Evolutionary conservation across 192 early-diverging fungal genomes (phyloP).

Genomic region (Spizellomyces sp.): DNA sequence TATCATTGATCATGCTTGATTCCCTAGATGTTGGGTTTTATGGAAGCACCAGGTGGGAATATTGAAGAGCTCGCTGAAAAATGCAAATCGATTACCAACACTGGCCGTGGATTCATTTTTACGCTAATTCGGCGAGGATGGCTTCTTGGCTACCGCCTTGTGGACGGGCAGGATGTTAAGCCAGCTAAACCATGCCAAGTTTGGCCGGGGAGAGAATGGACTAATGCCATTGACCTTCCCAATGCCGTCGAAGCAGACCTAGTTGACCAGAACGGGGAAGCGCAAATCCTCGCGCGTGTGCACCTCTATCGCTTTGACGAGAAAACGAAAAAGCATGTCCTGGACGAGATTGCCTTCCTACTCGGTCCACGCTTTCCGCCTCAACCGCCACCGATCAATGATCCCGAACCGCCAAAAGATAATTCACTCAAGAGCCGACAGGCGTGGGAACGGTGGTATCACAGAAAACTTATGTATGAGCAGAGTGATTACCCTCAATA

Average conservation of each 20-base stretch:
- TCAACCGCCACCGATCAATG: conserved; percentile 34
- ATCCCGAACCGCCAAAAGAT: conserved; percentile 45
- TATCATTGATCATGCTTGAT: not conserved
- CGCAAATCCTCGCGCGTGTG: conserved; percentile 35
- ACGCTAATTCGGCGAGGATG: conserved; percentile 53
- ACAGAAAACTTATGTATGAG: conserved; percentile 40
- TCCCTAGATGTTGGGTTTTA: conserved; percentile 49
- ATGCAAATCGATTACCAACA: conserved; percentile 37
- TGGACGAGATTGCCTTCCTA: conserved; percentile 48
- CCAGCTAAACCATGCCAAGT: conserved; percentile 31
- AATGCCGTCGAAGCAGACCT: conserved; percentile 39
- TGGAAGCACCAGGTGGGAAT: conserved; percentile 59
- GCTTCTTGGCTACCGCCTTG: conserved; percentile 43
- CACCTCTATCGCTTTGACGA: conserved; percentile 60
- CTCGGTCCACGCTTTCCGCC: conserved; percentile 48
- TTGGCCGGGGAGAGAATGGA: conserved; percentile 52
- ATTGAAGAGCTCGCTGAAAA: conserved; percentile 52
- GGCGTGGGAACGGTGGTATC: conserved; percentile 49
- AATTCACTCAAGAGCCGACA: conserved; percentile 47
- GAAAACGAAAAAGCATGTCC: conserved; percentile 35
- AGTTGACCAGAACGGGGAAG: conserved; percentile 23
- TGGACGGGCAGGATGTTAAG: conserved; percentile 12
- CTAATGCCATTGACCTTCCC: conserved; percentile 45
- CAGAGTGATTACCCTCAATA: conserved; percentile 53
- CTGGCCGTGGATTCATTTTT: conserved; percentile 52